A percentile compares a stretch with the other conserved stretches of the same genome.
These are phyloP conservation scores for Pichia sp. DNA, from an alignment of 1,139 yeast genomes.

Conservation along the genomic window DNA sequence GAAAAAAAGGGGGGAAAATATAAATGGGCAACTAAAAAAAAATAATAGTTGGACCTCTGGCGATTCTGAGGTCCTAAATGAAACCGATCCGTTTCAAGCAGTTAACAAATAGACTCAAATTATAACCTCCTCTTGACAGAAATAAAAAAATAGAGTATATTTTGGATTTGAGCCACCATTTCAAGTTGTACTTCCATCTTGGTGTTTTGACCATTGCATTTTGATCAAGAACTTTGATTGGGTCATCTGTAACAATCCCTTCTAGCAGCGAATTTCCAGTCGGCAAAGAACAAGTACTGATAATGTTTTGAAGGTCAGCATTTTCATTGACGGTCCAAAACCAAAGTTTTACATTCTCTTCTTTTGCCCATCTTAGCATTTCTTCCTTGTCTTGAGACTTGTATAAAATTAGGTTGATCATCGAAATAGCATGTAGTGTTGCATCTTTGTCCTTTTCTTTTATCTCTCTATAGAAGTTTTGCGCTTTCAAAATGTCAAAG, in stretches of 20 bases:
- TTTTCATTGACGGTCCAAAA: constrained; percentile 76
- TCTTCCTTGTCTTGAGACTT: constrained; percentile 41
- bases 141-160: constrained; percentile 21
- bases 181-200: constrained; percentile 13
- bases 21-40: too few species aligned
- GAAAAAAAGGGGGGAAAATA: too few species aligned
- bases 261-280: constrained; percentile 18
- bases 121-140: constrained; percentile 23
- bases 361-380: constrained; percentile 31
- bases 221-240: constrained; percentile 18
- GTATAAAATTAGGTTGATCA: constrained; percentile 34
- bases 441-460: constrained; percentile 30
- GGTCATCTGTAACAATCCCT: constrained; percentile 32
- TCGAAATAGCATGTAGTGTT: constrained; percentile 27
- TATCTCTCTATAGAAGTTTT: constrained; percentile 33
- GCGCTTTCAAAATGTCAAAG: constrained; percentile 38
- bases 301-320: constrained; percentile 18
- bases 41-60: not conserved
- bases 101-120: constrained; percentile 19
- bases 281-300: constrained; percentile 8
- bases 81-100: constrained; percentile 25
- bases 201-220: not conserved
- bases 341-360: constrained; percentile 51
- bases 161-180: constrained; percentile 17
- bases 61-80: constrained; percentile 6